These are phyloP conservation scores for Mycena alexandri DNA, from an alignment of 768 basidiomycete species.

Conservation along the genomic window DNA sequence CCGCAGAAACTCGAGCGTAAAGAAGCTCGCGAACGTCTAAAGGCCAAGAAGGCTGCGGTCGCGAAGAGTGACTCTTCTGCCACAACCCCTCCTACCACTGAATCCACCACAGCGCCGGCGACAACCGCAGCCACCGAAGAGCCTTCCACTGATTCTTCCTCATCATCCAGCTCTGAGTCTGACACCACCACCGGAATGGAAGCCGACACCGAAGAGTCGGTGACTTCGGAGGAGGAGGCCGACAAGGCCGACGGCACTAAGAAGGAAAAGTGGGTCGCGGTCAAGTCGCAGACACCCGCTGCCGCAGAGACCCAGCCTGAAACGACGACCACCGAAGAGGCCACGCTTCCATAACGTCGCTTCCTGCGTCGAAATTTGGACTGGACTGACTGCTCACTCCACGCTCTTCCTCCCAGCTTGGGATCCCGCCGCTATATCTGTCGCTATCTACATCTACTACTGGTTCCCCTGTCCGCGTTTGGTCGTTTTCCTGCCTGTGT, in stretches of 20 bases:
- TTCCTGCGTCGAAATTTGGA: conserved; percentile 25
- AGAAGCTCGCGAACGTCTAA: conserved; percentile 58
- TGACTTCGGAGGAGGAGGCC: conserved; percentile 81
- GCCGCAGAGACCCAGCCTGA: conserved; percentile 31
- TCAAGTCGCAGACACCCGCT: conserved; percentile 63
- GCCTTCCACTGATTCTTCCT: conserved; percentile 49
- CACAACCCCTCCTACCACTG: conserved; percentile 50
- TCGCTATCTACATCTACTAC: conserved; percentile 36
- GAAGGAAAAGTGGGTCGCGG: conserved; percentile 84
- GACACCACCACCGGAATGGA: conserved; percentile 74
- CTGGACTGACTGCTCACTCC: conserved; percentile 35
- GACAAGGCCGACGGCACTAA: conserved; percentile 54
- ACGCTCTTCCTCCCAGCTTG: conserved; percentile 31
- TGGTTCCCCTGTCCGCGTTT: conserved; percentile 36
- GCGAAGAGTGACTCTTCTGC: conserved; percentile 56
- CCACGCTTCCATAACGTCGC: conserved; percentile 9
- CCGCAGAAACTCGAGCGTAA: conserved; percentile 68
- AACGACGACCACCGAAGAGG: conserved; percentile 7
- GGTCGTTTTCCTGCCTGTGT: conserved; percentile 37
- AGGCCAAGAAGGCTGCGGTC: conserved; percentile 63
- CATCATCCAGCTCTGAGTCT: conserved; percentile 69
- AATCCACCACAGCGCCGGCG: conserved; percentile 45
- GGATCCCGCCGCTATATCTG: conserved; percentile 36
- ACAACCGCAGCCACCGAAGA: conserved; percentile 42
- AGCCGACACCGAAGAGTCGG: conserved; percentile 81